These are phyloP conservation scores for Fusarium acutatum DNA, from an alignment of 2,329 filamentous ascomycete genomes.

Conservation along the genomic window DNA sequence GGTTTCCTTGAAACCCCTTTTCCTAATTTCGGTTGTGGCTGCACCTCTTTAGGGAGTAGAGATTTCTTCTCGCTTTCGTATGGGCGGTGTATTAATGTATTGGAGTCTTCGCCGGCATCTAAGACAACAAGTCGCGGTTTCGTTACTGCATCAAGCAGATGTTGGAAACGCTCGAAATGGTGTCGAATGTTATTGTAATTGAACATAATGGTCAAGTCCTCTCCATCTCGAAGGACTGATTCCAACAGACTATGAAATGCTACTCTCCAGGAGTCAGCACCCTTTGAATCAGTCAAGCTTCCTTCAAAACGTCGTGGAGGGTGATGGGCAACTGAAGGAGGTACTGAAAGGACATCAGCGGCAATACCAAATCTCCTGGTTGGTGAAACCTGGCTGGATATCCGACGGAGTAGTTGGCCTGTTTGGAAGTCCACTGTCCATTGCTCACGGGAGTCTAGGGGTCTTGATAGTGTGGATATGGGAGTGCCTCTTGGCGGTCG, in stretches of 20 bases:
- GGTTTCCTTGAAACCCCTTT: background rate
- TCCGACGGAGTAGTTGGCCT: slow-evolving; percentile 55
- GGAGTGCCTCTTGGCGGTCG: slow-evolving; percentile 49
- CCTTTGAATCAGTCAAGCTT: slow-evolving; percentile 35
- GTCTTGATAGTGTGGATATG: slow-evolving; percentile 47
- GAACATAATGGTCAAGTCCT: slow-evolving; percentile 67
- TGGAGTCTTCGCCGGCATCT: slow-evolving; percentile 60
- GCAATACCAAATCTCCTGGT: slow-evolving; percentile 57
- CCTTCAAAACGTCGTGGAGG: slow-evolving; percentile 33
- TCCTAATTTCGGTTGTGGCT: background rate
- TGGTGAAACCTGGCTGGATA: slow-evolving; percentile 56
- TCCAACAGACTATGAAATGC: slow-evolving; percentile 68
- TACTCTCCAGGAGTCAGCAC: slow-evolving; percentile 58
- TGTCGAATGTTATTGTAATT: slow-evolving; percentile 63
- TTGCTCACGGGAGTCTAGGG: slow-evolving; percentile 49
- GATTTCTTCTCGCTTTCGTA: slow-evolving; percentile 7
- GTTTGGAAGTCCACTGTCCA: slow-evolving; percentile 55
- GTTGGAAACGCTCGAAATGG: slow-evolving; percentile 59
- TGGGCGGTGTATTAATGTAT: slow-evolving; percentile 53
- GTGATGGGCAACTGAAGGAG: slow-evolving; percentile 21
- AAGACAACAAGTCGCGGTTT: slow-evolving; percentile 63
- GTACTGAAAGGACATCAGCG: slow-evolving; percentile 39
- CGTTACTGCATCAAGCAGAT: slow-evolving; percentile 61
- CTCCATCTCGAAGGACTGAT: slow-evolving; percentile 64
- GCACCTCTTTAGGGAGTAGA: background rate